Evolutionary conservation across 2,329 filamentous ascomycete genomes (phyloP).

Genomic region (Aspergillus fructus): DNA sequence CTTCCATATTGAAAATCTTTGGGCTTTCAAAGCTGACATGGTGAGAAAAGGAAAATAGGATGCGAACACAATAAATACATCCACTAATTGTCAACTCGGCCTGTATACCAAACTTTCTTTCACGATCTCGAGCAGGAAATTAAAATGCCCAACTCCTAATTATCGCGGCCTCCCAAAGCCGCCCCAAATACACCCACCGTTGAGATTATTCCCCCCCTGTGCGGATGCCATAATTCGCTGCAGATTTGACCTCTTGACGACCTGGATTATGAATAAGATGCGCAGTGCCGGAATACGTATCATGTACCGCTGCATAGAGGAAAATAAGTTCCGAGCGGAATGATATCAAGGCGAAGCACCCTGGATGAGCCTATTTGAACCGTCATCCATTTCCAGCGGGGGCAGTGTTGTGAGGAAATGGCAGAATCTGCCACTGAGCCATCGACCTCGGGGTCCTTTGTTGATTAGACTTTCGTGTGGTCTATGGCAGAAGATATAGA

Average conservation of each 20-base stretch:
- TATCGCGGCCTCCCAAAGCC: background rate
- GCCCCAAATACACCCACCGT: background rate
- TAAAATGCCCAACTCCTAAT: background rate
- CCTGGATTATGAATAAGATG: background rate
- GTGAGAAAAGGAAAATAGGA: background rate
- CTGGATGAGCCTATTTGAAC: background rate
- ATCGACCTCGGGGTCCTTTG: background rate
- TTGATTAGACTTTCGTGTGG: background rate
- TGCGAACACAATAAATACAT: background rate
- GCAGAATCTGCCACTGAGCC: background rate
- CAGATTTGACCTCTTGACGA: background rate
- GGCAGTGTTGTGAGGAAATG: background rate
- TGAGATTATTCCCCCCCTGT: background rate
- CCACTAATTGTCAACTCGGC: background rate
- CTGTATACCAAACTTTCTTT: constrained; percentile 1
- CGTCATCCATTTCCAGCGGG: background rate
- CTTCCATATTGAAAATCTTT: background rate
- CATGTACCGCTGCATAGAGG: background rate
- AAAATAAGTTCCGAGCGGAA: background rate
- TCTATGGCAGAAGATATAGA: constrained; percentile 5
- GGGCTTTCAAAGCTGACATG: background rate
- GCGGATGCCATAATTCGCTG: background rate
- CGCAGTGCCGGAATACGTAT: background rate
- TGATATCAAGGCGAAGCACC: background rate
- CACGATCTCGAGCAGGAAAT: background rate